A percentile compares a stretch with the other conserved stretches of the same genome.
phyloP scores from a whole-genome alignment of 2,329 filamentous ascomycete species.

The Monilinia fructicola region DNA sequence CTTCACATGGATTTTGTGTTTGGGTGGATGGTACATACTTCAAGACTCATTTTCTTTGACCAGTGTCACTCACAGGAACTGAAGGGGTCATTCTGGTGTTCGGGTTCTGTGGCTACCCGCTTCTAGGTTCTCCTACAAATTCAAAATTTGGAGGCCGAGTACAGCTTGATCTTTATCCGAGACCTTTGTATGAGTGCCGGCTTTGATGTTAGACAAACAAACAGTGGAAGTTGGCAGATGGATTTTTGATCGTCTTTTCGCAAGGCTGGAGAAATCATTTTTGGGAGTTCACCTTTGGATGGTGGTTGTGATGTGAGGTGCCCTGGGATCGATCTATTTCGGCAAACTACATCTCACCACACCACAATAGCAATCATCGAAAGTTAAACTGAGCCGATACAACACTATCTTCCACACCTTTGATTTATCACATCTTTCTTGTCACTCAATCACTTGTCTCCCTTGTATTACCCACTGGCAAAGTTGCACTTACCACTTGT shows the following conservation, averaged over 20 bases:
- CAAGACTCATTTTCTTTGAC: background rate
- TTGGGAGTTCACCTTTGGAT: background rate
- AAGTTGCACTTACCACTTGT: constrained; percentile 29
- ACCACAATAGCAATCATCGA: background rate
- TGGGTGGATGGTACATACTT: constrained; percentile 1
- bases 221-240: constrained; percentile 2
- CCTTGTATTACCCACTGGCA: constrained; percentile 24
- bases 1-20: background rate
- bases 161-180: constrained; percentile 21
- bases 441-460: background rate
- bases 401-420: background rate
- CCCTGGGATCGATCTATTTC: constrained; percentile 1
- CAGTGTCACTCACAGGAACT: constrained; percentile 12
- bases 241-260: background rate
- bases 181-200: constrained; percentile 16
- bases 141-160: constrained; percentile 16
- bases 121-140: constrained; percentile 2
- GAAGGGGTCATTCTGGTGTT: constrained; percentile 1
- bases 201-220: constrained; percentile 18
- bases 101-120: constrained; percentile 17
- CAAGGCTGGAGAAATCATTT: background rate
- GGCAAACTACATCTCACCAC: constrained; percentile 3
- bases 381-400: background rate
- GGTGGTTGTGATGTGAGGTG: background rate
- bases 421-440: constrained; percentile 1